These are phyloP conservation scores for Boletus patriciae DNA, from an alignment of 768 basidiomycete species.

Conservation along the genomic window DNA sequence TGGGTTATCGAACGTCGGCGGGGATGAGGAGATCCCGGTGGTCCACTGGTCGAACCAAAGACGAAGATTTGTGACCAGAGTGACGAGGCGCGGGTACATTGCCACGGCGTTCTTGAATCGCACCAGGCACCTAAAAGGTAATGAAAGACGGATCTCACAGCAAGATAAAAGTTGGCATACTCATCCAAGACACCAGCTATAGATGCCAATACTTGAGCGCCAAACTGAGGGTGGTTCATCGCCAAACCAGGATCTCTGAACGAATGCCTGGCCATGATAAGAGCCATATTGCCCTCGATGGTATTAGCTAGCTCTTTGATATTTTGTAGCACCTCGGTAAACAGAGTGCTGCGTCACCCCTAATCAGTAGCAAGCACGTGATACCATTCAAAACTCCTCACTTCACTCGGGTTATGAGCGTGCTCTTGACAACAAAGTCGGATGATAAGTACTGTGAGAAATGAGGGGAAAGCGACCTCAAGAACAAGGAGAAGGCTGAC, in stretches of 20 bases:
- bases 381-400: conserved; percentile 23
- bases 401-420: conserved; percentile 52
- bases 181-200: conserved; percentile 51
- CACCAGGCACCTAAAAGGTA: conserved; percentile 45
- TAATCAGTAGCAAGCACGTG: conserved; percentile 7
- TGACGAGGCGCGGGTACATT: conserved; percentile 44
- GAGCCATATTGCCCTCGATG: conserved; percentile 42
- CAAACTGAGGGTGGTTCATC: conserved; percentile 27
- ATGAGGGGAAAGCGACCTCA: background rate
- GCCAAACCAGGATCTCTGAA: conserved; percentile 28
- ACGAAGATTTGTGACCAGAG: conserved; percentile 43
- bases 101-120: conserved; percentile 59
- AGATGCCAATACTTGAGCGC: conserved; percentile 45
- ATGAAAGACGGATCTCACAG: conserved; percentile 15
- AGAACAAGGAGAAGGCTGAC: conserved; percentile 30
- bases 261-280: conserved; percentile 33
- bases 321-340: conserved; percentile 46
- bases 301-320: conserved; percentile 41
- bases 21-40: conserved; percentile 35
- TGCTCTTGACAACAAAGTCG: conserved; percentile 58
- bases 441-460: conserved; percentile 54
- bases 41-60: conserved; percentile 52
- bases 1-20: conserved; percentile 48
- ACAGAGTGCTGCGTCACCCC: conserved; percentile 40
- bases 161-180: conserved; percentile 34